Conservation (phyloP, 441 rosid species). For the Theobroma grandiflorum region DNA sequence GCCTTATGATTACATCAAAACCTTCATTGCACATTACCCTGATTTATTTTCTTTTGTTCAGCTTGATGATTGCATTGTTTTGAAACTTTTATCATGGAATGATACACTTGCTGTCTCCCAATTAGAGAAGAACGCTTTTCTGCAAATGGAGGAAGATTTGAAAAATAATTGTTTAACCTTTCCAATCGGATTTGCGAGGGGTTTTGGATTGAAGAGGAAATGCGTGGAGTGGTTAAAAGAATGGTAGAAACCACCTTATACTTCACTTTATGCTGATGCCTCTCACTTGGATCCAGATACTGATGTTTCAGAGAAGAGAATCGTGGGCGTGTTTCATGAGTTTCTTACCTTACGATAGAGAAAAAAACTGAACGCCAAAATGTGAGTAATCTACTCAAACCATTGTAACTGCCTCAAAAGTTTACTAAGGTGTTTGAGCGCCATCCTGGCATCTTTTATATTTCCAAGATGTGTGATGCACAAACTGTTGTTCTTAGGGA, state of each 20-base stretch:
- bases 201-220: constrained; percentile 81
- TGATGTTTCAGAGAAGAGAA: constrained; percentile 85
- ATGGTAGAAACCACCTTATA: constrained; percentile 86
- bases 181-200: constrained; percentile 78
- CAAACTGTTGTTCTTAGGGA: constrained; percentile 84
- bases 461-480: constrained; percentile 65
- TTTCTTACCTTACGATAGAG: constrained; percentile 73
- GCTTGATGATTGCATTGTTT: background rate
- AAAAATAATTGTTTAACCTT: constrained; percentile 49
- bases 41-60: too few species aligned
- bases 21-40: too few species aligned
- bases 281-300: constrained; percentile 82
- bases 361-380: constrained; percentile 80
- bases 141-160: constrained; percentile 37
- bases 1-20: constrained; percentile 35
- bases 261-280: constrained; percentile 67
- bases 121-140: constrained; percentile 47
- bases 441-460: constrained; percentile 87
- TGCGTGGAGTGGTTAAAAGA: constrained; percentile 83
- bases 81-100: constrained; percentile 59
- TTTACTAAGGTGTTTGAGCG: constrained; percentile 87
- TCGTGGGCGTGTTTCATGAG: constrained; percentile 83
- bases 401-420: constrained; percentile 76
- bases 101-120: constrained; percentile 63
- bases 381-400: constrained; percentile 76